Conservation (phyloP, 1,139 yeast genomes). For the Yamadazyma dendronema region DNA sequence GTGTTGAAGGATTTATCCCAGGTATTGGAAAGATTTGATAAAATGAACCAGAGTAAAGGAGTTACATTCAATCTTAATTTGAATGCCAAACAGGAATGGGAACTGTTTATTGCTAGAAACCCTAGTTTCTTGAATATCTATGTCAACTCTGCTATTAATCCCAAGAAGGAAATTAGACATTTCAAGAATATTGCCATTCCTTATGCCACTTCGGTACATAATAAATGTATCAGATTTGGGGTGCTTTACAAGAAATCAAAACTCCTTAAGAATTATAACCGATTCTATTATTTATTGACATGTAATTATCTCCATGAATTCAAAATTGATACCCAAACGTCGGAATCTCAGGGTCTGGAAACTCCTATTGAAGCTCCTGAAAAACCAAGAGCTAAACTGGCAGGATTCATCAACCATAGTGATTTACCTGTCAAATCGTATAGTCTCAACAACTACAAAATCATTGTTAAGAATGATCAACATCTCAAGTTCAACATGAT, state of each 20-base stretch:
- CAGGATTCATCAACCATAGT: conserved; percentile 43
- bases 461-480: conserved; percentile 33
- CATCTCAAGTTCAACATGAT: conserved; percentile 36
- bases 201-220: conserved; percentile 38
- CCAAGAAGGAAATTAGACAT: conserved; percentile 32
- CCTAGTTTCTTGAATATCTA: conserved; percentile 37
- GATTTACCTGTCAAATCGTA: conserved; percentile 44
- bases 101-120: conserved; percentile 35
- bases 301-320: conserved; percentile 49
- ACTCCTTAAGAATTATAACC: conserved; percentile 39
- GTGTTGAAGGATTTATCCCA: conserved; percentile 38
- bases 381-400: conserved; percentile 32
- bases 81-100: conserved; percentile 35
- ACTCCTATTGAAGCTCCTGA: conserved; percentile 4
- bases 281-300: conserved; percentile 40
- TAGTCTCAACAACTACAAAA: conserved; percentile 39
- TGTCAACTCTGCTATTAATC: conserved; percentile 22
- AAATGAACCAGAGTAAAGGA: conserved; percentile 10
- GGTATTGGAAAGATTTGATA: conserved; percentile 36
- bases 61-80: conserved; percentile 20
- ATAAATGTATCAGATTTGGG: conserved; percentile 46
- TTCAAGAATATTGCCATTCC: conserved; percentile 33
- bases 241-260: conserved; percentile 43
- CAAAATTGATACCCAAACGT: conserved; percentile 26
- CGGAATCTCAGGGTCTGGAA: not conserved